Evolutionary conservation across 2,329 filamentous ascomycete species (phyloP), one percentile per base, ranked within the genome.

Genomic region (Coniochaeta sp.): DNA sequence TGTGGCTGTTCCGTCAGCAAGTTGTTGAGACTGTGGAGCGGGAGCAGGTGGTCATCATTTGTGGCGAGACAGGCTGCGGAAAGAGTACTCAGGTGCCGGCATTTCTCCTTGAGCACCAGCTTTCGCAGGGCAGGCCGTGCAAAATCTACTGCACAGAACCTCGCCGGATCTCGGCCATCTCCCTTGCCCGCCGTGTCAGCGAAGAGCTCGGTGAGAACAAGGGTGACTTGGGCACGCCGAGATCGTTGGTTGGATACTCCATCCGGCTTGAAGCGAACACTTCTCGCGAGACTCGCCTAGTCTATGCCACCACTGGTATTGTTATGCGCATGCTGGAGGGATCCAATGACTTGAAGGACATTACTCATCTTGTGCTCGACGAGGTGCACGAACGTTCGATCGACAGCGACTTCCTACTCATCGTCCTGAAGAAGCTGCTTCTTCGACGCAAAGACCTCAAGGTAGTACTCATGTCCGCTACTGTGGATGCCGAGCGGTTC

Each of bases 41-140:
- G 24, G 84, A 96, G 65, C 93, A 95, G 68, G 89, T 96, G 10
- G 87, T 95, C 10, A 97, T 99, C 62, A 85, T 99, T 32, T 98
- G 93, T 71, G 95, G 95, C 71, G 95, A 99, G 75, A 99, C 95
- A 2, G 95, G 95, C 66, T 97, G 89, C 71, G 95, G 95, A 64
- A 99, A 99, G 78, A 97, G 92, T 73, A 99, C 95, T 0, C 95
- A 99, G 69, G 89, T 97, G n/a, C 95, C 95, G 5, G 88, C 93
- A 0, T 98, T 96, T 70, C 84, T 99, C 59, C 79, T 99, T 8
- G 95, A 99, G 72, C 86, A 96, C 68, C 89, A 97, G 69, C 82
- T 99, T 57, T 84, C 86, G 3, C 84, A 88, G 63, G 93, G 93
- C 4, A 88, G 86, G 64, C 79, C 85, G 5, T 98, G 93, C 75